Conservation (phyloP, 1,284 basidiomycete genomes). For the Blastosporella zonata region DNA sequence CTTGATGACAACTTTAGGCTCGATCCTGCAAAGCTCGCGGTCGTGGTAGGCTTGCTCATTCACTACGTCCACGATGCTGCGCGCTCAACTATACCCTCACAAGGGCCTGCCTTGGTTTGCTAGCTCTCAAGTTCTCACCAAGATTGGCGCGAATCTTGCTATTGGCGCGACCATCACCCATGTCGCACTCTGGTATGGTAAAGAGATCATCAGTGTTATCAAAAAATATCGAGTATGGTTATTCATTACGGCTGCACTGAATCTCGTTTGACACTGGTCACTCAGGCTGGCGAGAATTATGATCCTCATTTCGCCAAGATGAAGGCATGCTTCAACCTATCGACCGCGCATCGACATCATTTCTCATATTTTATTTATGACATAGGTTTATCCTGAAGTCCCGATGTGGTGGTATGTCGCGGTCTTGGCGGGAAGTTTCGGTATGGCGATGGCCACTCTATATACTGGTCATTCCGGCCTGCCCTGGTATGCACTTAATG, state of each 20-base stretch:
- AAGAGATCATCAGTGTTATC: conserved; percentile 42
- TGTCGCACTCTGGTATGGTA: conserved; percentile 50
- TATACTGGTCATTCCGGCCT: conserved; percentile 52
- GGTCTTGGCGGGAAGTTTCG: conserved; percentile 42
- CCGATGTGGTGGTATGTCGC: conserved; percentile 61
- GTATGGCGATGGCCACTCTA: conserved; percentile 48
- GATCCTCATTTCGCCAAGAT: conserved; percentile 55
- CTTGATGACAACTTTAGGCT: conserved; percentile 38
- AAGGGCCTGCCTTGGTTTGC: conserved; percentile 45
- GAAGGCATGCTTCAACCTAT: conserved; percentile 35
- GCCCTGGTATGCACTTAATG: conserved; percentile 22
- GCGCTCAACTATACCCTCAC: background rate
- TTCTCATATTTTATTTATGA: background rate
- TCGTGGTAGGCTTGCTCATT: conserved; percentile 23
- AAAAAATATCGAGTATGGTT: conserved; percentile 30
- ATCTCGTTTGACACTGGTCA: background rate
- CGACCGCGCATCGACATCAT: background rate
- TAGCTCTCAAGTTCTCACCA: conserved; percentile 37
- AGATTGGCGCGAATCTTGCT: conserved; percentile 37
- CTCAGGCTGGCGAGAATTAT: conserved; percentile 33
- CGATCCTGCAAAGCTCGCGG: conserved; percentile 37
- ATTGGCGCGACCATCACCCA: conserved; percentile 43
- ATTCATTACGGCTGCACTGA: background rate
- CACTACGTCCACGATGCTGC: background rate
- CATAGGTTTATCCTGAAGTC: conserved; percentile 47